These are phyloP conservation scores for Ehretia macrophylla DNA, from an alignment of 257 asterid genomes.

Conservation along the genomic window DNA sequence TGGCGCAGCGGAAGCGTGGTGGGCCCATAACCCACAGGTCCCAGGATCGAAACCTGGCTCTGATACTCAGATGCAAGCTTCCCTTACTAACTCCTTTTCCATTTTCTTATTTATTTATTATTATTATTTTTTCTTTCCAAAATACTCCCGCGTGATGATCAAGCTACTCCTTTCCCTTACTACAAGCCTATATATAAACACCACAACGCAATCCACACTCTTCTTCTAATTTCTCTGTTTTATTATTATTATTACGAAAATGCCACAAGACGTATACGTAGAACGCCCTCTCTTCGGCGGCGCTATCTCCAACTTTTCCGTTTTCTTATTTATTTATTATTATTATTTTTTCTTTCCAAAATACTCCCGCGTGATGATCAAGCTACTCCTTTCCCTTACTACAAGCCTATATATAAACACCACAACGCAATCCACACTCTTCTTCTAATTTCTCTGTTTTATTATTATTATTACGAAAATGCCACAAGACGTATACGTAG, in stretches of 20 bases:
- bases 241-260: constrained; percentile 3
- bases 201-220: too few species aligned
- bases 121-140: too few species aligned
- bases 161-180: too few species aligned
- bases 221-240: too few species aligned
- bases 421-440: too few species aligned
- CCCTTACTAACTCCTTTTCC: not conserved
- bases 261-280: constrained; percentile 47
- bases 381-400: too few species aligned
- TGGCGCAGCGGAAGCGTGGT: constrained; percentile 99
- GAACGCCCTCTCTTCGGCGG: constrained; percentile 72
- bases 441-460: too few species aligned
- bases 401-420: too few species aligned
- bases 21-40: constrained; percentile 99
- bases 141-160: not conserved
- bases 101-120: not conserved
- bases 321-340: not conserved
- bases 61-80: not conserved
- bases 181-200: too few species aligned
- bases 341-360: too few species aligned
- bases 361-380: not conserved
- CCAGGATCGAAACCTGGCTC: constrained; percentile 50
- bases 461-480: constrained; percentile 13
- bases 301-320: constrained; percentile 34
- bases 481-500: constrained; percentile 45